Percentiles rank a stretch among this genome's conserved stretches.
phyloP scores from a whole-genome alignment of 257 asterid species.

The Parsonsia alboflavescens region DNA sequence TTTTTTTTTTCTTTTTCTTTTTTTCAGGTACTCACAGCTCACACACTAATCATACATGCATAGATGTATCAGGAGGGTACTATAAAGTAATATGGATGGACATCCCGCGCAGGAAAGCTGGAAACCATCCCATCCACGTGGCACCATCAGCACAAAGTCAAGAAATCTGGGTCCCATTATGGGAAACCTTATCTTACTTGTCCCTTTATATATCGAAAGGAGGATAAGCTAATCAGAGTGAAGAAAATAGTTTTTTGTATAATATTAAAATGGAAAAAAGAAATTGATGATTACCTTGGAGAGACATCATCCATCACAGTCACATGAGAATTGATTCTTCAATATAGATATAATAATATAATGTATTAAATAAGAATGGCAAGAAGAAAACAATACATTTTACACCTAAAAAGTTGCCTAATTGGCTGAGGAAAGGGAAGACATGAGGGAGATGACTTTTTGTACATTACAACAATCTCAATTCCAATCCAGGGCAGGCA shows the following conservation, averaged over 20 bases:
- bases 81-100: neutral
- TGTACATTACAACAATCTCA: conserved; percentile 22
- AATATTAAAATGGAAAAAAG: neutral
- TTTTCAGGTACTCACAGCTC: neutral
- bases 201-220: neutral
- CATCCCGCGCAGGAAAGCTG: conserved; percentile 3
- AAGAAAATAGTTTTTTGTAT: conserved; percentile 7
- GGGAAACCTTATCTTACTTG: conserved; percentile 20
- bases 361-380: neutral
- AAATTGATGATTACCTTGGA: conserved; percentile 8
- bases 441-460: conserved; percentile 8
- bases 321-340: conserved; percentile 17
- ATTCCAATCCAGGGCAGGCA: conserved; percentile 21
- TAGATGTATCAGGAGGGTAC: no score
- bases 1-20: neutral
- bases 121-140: conserved; percentile 10
- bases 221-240: conserved; percentile 10
- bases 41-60: neutral
- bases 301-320: conserved; percentile 20
- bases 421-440: neutral
- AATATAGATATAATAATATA: neutral
- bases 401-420: conserved; percentile 3
- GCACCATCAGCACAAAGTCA: conserved; percentile 9
- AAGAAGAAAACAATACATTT: conserved; percentile 19
- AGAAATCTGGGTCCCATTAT: conserved; percentile 15